Evolutionary conservation across 768 basidiomycete genomes (phyloP).

Genomic region (Termitomyces heimii): DNA sequence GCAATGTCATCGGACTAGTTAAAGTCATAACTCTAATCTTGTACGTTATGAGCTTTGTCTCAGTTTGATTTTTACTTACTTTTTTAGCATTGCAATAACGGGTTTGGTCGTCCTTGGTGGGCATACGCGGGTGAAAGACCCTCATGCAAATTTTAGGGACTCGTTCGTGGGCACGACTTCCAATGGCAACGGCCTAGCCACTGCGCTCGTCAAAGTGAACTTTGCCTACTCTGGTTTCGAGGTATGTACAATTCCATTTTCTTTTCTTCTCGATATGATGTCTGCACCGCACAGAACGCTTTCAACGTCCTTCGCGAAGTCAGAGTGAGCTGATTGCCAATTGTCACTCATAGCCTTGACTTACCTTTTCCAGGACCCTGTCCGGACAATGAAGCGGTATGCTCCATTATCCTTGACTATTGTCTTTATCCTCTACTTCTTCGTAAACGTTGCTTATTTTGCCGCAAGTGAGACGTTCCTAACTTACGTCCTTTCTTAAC

Average conservation of each 20-base stretch:
- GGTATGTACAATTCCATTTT: conserved; percentile 14
- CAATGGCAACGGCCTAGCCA: conserved; percentile 37
- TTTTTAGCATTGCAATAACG: conserved; percentile 39
- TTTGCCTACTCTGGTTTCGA: conserved; percentile 34
- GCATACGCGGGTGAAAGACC: conserved; percentile 46
- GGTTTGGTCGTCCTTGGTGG: conserved; percentile 59
- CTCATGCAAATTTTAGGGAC: conserved; percentile 51
- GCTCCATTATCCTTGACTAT: conserved; percentile 39
- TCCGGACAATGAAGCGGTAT: conserved; percentile 39
- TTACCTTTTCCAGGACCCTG: conserved; percentile 24
- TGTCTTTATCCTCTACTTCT: conserved; percentile 41
- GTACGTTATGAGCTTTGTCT: conserved; percentile 9
- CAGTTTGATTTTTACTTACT: neutral
- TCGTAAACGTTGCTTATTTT: conserved; percentile 39
- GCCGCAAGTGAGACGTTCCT: conserved; percentile 22
- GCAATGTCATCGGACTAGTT: conserved; percentile 26
- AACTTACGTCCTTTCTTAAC: neutral
- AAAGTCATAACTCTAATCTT: conserved; percentile 26
- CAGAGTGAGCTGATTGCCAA: conserved; percentile 12
- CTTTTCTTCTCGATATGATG: too few relatives aligned
- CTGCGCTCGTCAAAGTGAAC: conserved; percentile 30
- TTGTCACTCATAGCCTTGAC: neutral
- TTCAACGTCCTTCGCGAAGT: conserved; percentile 43
- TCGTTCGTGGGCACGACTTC: conserved; percentile 51
- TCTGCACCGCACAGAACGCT: conserved; percentile 24